phyloP scores from a whole-genome alignment of 345 rosid genomes.

The Salix brachista region DNA sequence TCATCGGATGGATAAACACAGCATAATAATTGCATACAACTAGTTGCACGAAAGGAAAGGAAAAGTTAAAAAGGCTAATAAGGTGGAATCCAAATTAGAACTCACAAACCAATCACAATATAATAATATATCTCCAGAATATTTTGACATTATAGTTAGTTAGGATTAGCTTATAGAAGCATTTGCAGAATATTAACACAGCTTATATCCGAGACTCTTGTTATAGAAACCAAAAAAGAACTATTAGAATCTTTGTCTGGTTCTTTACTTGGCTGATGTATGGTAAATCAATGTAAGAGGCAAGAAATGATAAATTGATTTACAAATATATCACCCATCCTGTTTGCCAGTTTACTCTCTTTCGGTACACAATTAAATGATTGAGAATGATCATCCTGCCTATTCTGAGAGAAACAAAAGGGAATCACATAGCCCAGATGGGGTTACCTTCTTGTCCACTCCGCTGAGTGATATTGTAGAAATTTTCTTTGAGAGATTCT shows the following conservation, averaged over 20 bases:
- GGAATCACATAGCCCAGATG: not conserved
- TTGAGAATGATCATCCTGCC: not conserved
- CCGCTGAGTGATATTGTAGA: constrained; percentile 64
- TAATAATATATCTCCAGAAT: not conserved
- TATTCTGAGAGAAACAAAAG: not conserved
- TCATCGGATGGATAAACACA: not conserved
- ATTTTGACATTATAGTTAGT: not conserved
- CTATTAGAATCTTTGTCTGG: not conserved
- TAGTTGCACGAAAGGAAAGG: not conserved
- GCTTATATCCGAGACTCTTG: not conserved
- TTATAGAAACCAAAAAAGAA: not conserved
- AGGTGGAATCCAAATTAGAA: not conserved
- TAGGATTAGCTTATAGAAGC: not conserved
- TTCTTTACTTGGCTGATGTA: not conserved
- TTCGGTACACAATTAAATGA: not conserved
- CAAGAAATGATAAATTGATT: not conserved
- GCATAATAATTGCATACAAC: not conserved
- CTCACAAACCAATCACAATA: not conserved
- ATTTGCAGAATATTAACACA: not conserved
- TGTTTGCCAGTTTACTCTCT: not conserved
- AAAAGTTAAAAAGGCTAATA: not conserved
- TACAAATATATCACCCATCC: not conserved
- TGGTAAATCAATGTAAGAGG: not conserved
- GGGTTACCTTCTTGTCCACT: constrained; percentile 58
- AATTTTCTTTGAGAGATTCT: constrained; percentile 68